Conservation (phyloP, 768 basidiomycete species). For the Mycena latifolia region DNA sequence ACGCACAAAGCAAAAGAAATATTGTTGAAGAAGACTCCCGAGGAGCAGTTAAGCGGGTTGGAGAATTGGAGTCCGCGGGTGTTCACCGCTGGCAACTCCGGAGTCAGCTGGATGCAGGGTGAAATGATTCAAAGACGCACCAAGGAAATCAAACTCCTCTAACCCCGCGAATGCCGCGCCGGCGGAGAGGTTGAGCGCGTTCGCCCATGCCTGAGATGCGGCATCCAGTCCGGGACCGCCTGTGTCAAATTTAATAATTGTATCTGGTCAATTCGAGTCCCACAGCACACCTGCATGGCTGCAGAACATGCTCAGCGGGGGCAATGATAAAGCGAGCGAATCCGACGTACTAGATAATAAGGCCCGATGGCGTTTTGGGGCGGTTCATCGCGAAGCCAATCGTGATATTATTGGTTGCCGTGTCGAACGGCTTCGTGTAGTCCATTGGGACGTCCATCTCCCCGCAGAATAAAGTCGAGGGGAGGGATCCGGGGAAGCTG, state of each 20-base stretch:
- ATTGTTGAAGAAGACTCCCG: no score
- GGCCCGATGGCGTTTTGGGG: slow-evolving; percentile 12
- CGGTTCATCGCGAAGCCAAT: slow-evolving; percentile 35
- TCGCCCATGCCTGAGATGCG: background rate
- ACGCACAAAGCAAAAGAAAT: no score
- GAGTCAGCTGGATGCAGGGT: no score
- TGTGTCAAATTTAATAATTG: no score
- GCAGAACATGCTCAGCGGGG: background rate
- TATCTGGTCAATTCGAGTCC: no score
- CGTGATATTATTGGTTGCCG: slow-evolving; percentile 22
- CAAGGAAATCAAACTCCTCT: slow-evolving; percentile 7
- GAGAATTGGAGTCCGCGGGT: no score
- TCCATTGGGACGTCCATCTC: slow-evolving; percentile 34
- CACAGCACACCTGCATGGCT: slow-evolving; percentile 22
- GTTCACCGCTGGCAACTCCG: no score
- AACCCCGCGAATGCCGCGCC: background rate
- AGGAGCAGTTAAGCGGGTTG: no score
- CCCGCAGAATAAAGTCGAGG: slow-evolving; percentile 27
- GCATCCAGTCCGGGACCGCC: background rate
- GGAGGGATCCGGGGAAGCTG: slow-evolving; percentile 10
- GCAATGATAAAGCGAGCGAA: background rate
- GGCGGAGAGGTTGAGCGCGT: background rate
- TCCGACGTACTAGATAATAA: slow-evolving; percentile 23
- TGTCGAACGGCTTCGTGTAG: slow-evolving; percentile 22
- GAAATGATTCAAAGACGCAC: no score